These are phyloP conservation scores for Aspergillus alliaceus DNA, from an alignment of 2,329 filamentous ascomycete species.

Conservation along the genomic window DNA sequence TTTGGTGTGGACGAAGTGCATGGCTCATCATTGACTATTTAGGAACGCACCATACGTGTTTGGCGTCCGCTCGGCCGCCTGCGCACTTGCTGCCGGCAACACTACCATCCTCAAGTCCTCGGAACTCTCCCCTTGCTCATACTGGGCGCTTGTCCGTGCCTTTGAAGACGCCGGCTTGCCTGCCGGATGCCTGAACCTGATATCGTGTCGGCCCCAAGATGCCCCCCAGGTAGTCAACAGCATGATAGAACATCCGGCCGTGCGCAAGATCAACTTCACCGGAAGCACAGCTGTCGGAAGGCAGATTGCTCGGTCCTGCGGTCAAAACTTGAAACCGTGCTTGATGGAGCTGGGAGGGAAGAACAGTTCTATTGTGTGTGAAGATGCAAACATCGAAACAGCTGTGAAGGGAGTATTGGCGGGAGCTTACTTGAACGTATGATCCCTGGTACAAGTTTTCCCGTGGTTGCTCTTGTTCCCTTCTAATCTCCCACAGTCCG, in stretches of 20 bases:
- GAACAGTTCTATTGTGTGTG: conserved; percentile 72
- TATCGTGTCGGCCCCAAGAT: conserved; percentile 61
- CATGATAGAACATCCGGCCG: conserved; percentile 62
- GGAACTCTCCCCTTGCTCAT: conserved; percentile 63
- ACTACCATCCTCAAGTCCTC: conserved; percentile 71
- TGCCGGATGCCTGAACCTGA: conserved; percentile 69
- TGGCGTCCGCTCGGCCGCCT: conserved; percentile 52
- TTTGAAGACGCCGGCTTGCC: conserved; percentile 74
- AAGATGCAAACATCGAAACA: conserved; percentile 71
- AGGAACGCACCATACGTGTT: conserved; percentile 57
- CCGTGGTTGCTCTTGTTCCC: not conserved
- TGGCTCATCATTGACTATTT: not conserved
- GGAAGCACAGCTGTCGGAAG: conserved; percentile 69
- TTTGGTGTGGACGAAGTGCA: not conserved
- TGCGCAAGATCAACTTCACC: conserved; percentile 76
- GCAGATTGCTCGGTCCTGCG: conserved; percentile 66
- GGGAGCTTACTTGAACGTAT: conserved; percentile 35
- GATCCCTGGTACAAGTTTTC: not conserved
- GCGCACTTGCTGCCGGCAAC: conserved; percentile 69
- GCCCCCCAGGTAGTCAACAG: conserved; percentile 66
- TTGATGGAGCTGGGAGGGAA: conserved; percentile 82
- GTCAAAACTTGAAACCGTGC: conserved; percentile 71
- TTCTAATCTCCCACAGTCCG: conserved; percentile 41
- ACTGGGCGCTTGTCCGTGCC: conserved; percentile 60
- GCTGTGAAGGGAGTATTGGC: conserved; percentile 48